Base-by-base conservation (phyloP, 2,329 filamentous ascomycete genomes). In the Penicillium sp. region DNA sequence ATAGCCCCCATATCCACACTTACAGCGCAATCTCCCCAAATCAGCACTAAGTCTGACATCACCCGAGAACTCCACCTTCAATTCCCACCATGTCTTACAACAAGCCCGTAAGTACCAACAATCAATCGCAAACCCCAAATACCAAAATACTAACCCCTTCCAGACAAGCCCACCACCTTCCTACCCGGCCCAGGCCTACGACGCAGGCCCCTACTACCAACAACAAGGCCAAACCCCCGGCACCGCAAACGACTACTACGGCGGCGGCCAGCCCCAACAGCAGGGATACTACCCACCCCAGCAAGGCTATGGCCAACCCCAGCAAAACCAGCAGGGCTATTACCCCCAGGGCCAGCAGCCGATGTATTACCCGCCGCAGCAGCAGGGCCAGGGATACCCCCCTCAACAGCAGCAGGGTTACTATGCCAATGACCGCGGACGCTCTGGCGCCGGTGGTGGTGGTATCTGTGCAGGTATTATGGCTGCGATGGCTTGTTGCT, bases 401-500 rank as follows among this genome's bases (percentile, higher is more conserved):
- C 74, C 71, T 48, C 74, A 74, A 50, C 78, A 71, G 51, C 74
- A 69, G 57, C 71, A 72, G 44, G 75, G 73, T 4, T 75, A 78
- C 51, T 73, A 74, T 44, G 66, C 69, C 15, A 68, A 73, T 50
- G 69, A 75, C 38, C 70, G 70, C 49, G 67, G 68, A 19, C 35
- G 57, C 49, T 62, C 62, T 6, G 63, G 68, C 13, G 67, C 67
- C 7, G 63, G 64, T 4, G 69, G 66, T 13, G 72, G 73, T 9
- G 78, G 79, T 2, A 73, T 79, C 33, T 81, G 79, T 54, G 78
- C 79, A 1, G 79, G 78, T 67, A 70, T 81, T 17, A 66, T 79
- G 63, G 78, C 76, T 47, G 78, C 76, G 19, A 53, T 80, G 55
- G 79, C 79, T 9, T 80, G 78, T 62, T 81, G 79, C 64, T 81